Evolutionary conservation across 2,329 filamentous ascomycete genomes (phyloP).

Genomic region (Verticillium nubilum): DNA sequence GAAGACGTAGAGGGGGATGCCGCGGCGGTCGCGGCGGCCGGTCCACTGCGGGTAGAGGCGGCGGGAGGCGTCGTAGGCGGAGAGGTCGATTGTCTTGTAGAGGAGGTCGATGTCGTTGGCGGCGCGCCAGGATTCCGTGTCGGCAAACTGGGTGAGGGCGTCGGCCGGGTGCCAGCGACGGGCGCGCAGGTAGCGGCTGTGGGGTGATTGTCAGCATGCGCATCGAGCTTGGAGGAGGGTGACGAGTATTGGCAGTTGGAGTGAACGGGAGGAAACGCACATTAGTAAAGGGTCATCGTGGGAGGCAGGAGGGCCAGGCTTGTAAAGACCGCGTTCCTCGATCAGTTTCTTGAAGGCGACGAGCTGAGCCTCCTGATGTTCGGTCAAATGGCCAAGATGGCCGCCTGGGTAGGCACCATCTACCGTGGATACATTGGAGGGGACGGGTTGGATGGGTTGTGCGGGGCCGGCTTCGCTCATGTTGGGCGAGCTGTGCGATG

Average conservation of each 20-base stretch:
- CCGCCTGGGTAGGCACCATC: conserved; percentile 62
- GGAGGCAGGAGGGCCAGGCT: conserved; percentile 48
- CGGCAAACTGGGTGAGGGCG: conserved; percentile 77
- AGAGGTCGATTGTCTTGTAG: conserved; percentile 80
- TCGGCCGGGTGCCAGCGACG: conserved; percentile 74
- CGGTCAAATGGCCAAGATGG: conserved; percentile 73
- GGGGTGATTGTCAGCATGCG: conserved; percentile 8
- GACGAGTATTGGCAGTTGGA: no score
- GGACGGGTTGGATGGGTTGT: background rate
- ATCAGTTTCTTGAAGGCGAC: conserved; percentile 66
- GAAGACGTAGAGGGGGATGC: conserved; percentile 88
- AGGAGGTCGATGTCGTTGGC: conserved; percentile 73
- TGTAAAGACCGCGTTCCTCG: conserved; percentile 59
- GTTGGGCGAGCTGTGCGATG: background rate
- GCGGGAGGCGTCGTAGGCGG: conserved; percentile 76
- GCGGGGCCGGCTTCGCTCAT: background rate
- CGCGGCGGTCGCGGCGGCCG: conserved; percentile 80
- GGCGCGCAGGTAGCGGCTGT: conserved; percentile 78
- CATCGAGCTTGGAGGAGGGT: conserved; percentile 1
- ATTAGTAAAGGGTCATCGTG: conserved; percentile 71
- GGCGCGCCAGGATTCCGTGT: conserved; percentile 82
- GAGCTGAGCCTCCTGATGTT: conserved; percentile 62
- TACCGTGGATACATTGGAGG: conserved; percentile 3
- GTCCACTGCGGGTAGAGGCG: conserved; percentile 94
- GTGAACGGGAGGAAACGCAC: conserved; percentile 41